Conservation (phyloP, 106 monocot genomes). For the Phalaenopsis equestris region DNA sequence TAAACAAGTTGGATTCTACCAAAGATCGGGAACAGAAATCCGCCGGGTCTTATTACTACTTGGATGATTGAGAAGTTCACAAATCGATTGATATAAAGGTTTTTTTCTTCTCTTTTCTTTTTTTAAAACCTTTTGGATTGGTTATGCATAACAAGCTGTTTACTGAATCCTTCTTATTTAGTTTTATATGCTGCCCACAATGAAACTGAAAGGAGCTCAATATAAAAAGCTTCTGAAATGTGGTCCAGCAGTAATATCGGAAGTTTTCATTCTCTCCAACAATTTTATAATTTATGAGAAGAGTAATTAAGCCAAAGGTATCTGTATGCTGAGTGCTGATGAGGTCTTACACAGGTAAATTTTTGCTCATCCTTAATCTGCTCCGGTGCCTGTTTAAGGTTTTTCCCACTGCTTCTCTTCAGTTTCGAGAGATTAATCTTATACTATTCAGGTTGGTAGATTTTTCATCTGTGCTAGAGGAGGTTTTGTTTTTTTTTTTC, state of each 20-base stretch:
- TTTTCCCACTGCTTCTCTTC: background rate
- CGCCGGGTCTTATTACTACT: constrained; percentile 93
- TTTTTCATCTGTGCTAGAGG: background rate
- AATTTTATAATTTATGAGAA: no score
- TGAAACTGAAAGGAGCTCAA: background rate
- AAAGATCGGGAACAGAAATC: constrained; percentile 95
- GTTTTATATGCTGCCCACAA: background rate
- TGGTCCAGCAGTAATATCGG: no score
- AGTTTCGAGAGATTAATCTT: background rate
- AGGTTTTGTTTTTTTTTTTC: background rate
- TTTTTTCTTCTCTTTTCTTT: background rate
- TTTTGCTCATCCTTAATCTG: background rate
- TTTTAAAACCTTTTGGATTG: background rate
- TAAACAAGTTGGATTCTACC: constrained; percentile 85
- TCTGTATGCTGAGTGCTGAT: no score
- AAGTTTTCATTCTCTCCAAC: no score
- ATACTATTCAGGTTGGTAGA: background rate
- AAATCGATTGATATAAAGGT: background rate
- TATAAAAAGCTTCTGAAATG: background rate
- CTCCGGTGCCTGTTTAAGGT: background rate
- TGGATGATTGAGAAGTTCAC: constrained; percentile 53
- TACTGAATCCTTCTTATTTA: background rate
- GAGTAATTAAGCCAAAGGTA: no score
- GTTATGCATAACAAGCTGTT: background rate
- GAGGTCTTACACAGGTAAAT: no score